Percentiles rank a stretch among this genome's conserved stretches.
Evolutionary conservation across 1,284 basidiomycete species (phyloP).

Genomic region (Ganoderma resinaceum): DNA sequence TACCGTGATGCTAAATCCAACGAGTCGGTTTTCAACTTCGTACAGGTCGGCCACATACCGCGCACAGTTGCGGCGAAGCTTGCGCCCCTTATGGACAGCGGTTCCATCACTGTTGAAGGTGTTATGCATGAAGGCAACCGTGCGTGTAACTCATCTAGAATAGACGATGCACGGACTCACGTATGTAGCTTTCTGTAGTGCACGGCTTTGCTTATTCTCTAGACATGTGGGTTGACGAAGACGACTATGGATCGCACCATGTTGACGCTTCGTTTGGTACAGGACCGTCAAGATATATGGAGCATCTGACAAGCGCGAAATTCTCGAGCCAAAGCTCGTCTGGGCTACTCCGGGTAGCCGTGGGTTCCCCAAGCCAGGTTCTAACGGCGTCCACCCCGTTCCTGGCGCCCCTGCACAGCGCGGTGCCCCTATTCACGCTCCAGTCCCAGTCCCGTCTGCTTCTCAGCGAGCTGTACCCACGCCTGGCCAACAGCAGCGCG

Average conservation of each 20-base stretch:
- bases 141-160: conserved; percentile 42
- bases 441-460: conserved; percentile 8
- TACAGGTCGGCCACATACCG: conserved; percentile 75
- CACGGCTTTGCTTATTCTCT: conserved; percentile 58
- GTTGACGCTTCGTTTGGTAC: conserved; percentile 1
- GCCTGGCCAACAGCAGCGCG: conserved; percentile 19
- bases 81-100: conserved; percentile 74
- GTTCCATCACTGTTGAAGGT: conserved; percentile 74
- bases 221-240: conserved; percentile 54
- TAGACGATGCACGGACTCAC: background rate
- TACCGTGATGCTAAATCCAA: background rate
- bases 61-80: conserved; percentile 65
- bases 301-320: conserved; percentile 58
- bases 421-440: conserved; percentile 15
- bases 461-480: conserved; percentile 16
- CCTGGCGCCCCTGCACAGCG: conserved; percentile 32
- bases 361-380: conserved; percentile 51
- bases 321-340: conserved; percentile 69
- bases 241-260: conserved; percentile 14
- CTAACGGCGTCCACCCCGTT: conserved; percentile 34
- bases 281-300: conserved; percentile 81
- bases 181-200: conserved; percentile 41
- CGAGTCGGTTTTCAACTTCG: background rate
- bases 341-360: conserved; percentile 79
- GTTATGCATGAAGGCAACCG: conserved; percentile 77